Percentiles rank a stretch among this genome's conserved stretches.
Evolutionary conservation across 768 basidiomycete species (phyloP).

Genomic region (Gyrodon lividus): DNA sequence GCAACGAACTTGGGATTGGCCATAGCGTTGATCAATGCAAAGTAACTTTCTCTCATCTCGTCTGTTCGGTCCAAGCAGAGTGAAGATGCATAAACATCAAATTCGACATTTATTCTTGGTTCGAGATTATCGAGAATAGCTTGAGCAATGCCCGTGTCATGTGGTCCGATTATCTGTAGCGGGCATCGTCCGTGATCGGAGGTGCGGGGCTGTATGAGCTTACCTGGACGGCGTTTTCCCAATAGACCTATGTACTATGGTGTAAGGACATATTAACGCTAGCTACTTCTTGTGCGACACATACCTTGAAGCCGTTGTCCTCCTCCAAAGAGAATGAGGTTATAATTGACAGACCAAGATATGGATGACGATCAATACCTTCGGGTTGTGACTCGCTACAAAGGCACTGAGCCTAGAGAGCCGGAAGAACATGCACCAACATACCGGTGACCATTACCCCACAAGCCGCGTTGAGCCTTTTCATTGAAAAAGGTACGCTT

Average conservation of each 20-base stretch:
- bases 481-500: constrained; percentile 81
- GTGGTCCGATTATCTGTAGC: constrained; percentile 76
- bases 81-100: constrained; percentile 37
- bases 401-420: constrained; percentile 1
- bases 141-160: constrained; percentile 73
- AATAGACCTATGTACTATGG: constrained; percentile 61
- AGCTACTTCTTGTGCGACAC: neutral
- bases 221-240: constrained; percentile 87
- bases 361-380: constrained; percentile 42
- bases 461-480: constrained; percentile 63
- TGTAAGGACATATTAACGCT: neutral
- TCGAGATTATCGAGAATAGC: constrained; percentile 62
- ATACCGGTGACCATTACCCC: constrained; percentile 90
- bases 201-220: neutral
- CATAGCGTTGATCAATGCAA: constrained; percentile 36
- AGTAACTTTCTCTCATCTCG: constrained; percentile 60
- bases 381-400: constrained; percentile 84
- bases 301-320: constrained; percentile 87
- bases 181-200: neutral
- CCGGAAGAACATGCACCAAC: constrained; percentile 10
- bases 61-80: constrained; percentile 57
- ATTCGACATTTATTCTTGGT: constrained; percentile 45
- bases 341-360: neutral
- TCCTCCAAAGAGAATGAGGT: constrained; percentile 40
- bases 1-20: constrained; percentile 16